Base-by-base conservation (phyloP, 768 basidiomycete species). In the Suillus decipiens region DNA sequence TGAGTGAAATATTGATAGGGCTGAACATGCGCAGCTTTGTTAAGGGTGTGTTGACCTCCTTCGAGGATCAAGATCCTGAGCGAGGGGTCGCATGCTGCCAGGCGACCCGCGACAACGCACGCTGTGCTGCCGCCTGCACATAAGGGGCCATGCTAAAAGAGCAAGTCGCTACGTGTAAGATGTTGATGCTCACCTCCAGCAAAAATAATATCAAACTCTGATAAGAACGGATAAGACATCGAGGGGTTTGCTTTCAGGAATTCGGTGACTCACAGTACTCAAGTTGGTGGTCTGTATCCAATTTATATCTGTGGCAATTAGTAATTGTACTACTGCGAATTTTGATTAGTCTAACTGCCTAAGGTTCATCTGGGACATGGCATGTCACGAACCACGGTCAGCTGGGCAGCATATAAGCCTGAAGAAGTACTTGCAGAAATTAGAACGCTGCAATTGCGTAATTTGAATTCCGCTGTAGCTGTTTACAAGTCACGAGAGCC, bases 21-120 rank as follows among this genome's bases (percentile, higher is more conserved):
- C 19, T 70, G 70, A 12, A 65, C 59, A 41, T 74, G 69, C 12
- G 54, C 58, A 39, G 62, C 64, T 45, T 69, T 55, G 22, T 70
- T 66, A 33, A 67, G 62, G 6, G 69, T 66, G 48, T 67, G 67
- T 22, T 64, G 67, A 3, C 74, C 74, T 9, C 63, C 63, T 58
- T 75, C 73, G 11, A 75, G 64, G 24, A 75, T 19, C 11, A 73
- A 66, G 34, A 75, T 72, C 55, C 63, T 72, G 47, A 73, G 70
- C 6, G 64, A 61, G 4, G 75, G 71, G 37, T 73, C 67, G 2
- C 68, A 69, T 0, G 63, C 60, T 12, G 67, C 67, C 8, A 76
- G 64, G 19, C 75, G 70, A 2, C 70, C 71, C 24, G 75, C 72
- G 4, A 64, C 63, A n/a, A 76, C 64, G 48, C 70, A 71, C 11